phyloP scores from a whole-genome alignment of 2,329 filamentous ascomycete genomes.

The Aspergillus neoniger region DNA sequence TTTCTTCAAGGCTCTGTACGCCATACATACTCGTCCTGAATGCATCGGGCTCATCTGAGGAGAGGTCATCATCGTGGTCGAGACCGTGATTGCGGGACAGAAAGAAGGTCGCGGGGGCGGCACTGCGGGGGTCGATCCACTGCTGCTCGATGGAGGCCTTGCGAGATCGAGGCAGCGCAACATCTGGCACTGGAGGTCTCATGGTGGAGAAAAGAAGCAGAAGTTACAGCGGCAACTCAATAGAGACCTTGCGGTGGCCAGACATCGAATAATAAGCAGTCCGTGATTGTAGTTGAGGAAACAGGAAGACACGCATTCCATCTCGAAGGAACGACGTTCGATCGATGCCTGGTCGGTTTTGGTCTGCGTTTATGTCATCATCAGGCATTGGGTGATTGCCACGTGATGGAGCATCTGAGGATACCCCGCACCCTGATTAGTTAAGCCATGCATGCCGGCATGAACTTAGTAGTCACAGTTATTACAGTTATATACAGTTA shows the following conservation, averaged over 20 bases:
- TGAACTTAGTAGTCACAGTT: no score
- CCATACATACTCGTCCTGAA: constrained; percentile 54
- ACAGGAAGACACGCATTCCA: not conserved
- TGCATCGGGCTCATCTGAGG: constrained; percentile 31
- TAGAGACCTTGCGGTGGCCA: not conserved
- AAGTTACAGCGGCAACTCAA: not conserved
- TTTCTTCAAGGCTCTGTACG: constrained; percentile 59
- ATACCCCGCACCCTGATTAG: not conserved
- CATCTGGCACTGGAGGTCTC: constrained; percentile 41
- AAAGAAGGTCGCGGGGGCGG: constrained; percentile 61
- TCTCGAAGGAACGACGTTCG: not conserved
- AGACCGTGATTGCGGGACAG: constrained; percentile 57
- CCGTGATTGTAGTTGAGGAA: not conserved
- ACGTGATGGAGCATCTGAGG: not conserved
- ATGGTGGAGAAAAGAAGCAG: constrained; percentile 30
- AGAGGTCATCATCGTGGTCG: constrained; percentile 34
- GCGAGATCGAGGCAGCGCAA: constrained; percentile 34
- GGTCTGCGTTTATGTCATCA: not conserved
- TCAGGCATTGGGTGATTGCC: not conserved
- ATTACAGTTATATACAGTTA: no score
- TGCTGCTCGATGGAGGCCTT: constrained; percentile 40
- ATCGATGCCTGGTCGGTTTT: not conserved
- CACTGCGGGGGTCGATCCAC: constrained; percentile 40
- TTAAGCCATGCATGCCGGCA: not conserved
- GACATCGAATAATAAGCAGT: constrained; percentile 7